phyloP scores from a whole-genome alignment of 179 eudicot genomes.

The Vitellaria paradoxa region DNA sequence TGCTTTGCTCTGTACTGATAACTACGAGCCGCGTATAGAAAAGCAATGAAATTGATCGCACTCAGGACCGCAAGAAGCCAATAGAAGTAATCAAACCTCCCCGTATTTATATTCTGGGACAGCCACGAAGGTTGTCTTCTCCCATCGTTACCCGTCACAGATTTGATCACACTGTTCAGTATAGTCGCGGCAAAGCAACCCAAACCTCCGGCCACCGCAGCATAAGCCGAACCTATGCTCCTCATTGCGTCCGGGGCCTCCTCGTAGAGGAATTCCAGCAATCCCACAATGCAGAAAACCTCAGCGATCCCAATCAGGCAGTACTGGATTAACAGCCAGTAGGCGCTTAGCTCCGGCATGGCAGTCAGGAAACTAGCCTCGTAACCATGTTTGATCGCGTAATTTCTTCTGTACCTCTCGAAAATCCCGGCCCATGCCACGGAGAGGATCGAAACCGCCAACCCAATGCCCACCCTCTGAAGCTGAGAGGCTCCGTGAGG shows the following conservation, averaged over 20 bases:
- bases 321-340: slow-evolving; percentile 84
- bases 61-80: slow-evolving; percentile 75
- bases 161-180: slow-evolving; percentile 58
- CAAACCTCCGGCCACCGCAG: slow-evolving; percentile 87
- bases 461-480: slow-evolving; percentile 85
- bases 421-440: slow-evolving; percentile 83
- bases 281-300: slow-evolving; percentile 82
- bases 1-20: slow-evolving; percentile 60
- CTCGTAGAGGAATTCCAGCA: slow-evolving; percentile 81
- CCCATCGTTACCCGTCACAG: slow-evolving; percentile 42
- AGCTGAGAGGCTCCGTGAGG: slow-evolving; percentile 96
- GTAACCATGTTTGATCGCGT: slow-evolving; percentile 60
- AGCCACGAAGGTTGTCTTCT: slow-evolving; percentile 58
- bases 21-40: slow-evolving; percentile 54
- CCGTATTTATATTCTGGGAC: slow-evolving; percentile 86
- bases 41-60: slow-evolving; percentile 60
- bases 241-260: slow-evolving; percentile 97
- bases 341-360: slow-evolving; percentile 77
- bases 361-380: slow-evolving; percentile 58
- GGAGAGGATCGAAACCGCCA: slow-evolving; percentile 72
- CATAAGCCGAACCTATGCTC: slow-evolving; percentile 91
- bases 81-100: slow-evolving; percentile 73
- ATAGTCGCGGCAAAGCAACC: slow-evolving; percentile 83
- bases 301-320: slow-evolving; percentile 84
- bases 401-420: slow-evolving; percentile 75